phyloP scores from a whole-genome alignment of 2,329 filamentous ascomycete genomes.

The Diaporthe citrichinensis region DNA sequence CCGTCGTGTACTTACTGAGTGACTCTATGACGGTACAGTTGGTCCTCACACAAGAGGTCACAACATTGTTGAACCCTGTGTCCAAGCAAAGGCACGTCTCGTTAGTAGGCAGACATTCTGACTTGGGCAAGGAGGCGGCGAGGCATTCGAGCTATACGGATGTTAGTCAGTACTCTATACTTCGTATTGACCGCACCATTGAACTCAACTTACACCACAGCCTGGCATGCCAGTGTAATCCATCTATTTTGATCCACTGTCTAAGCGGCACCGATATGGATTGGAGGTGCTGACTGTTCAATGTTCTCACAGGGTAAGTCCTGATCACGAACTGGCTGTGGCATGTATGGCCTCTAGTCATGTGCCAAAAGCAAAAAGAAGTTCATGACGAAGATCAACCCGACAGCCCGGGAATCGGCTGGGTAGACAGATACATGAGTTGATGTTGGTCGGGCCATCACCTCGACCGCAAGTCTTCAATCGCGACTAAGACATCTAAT shows the following conservation, averaged over 20 bases:
- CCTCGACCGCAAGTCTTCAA: neutral
- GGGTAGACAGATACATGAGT: neutral
- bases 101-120: slow-evolving; percentile 18
- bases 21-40: slow-evolving; percentile 28
- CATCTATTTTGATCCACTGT: neutral
- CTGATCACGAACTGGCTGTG: neutral
- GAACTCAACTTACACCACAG: slow-evolving; percentile 13
- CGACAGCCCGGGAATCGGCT: neutral
- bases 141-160: slow-evolving; percentile 5
- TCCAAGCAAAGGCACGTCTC: slow-evolving; percentile 33
- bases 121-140: neutral
- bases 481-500: neutral
- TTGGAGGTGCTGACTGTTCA: neutral
- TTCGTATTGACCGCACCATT: neutral
- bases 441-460: neutral
- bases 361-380: neutral
- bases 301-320: neutral
- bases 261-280: neutral
- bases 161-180: neutral
- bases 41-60: slow-evolving; percentile 1
- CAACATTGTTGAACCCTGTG: neutral
- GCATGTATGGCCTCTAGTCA: neutral
- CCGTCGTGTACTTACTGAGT: neutral
- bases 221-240: neutral
- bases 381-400: neutral